phyloP scores from a whole-genome alignment of 148 eudicot genomes.

The Drosera capensis region DNA sequence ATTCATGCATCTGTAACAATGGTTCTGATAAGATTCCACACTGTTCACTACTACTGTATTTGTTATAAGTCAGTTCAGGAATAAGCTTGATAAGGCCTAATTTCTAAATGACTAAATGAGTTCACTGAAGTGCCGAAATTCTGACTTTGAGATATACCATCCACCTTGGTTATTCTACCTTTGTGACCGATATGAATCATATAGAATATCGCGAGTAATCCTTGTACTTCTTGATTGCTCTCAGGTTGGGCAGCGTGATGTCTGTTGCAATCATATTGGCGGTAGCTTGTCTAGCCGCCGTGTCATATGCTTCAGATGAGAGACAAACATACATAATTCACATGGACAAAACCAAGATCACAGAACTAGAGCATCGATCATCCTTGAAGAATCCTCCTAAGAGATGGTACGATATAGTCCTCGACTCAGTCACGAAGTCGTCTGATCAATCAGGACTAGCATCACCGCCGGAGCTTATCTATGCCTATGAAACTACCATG shows the following conservation, averaged over 20 bases:
- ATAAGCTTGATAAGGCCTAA: no score
- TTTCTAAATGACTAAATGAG: no score
- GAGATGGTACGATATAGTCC: constrained; percentile 28
- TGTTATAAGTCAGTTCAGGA: no score
- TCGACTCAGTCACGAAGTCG: constrained; percentile 13
- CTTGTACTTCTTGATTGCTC: neutral
- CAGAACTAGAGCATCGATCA: constrained; percentile 11
- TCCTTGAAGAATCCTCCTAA: constrained; percentile 2
- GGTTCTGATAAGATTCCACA: no score
- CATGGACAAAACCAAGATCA: constrained; percentile 33
- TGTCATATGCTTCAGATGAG: constrained; percentile 15
- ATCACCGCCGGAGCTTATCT: constrained; percentile 40
- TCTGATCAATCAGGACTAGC: constrained; percentile 9
- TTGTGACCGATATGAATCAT: no score
- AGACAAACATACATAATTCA: constrained; percentile 36
- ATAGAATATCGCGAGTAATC: no score
- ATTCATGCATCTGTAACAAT: no score
- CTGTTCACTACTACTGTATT: no score
- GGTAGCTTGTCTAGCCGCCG: constrained; percentile 7
- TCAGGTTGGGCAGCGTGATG: constrained; percentile 22
- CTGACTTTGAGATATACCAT: no score
- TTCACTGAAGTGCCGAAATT: no score
- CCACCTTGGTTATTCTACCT: no score
- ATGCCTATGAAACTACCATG: constrained; percentile 40
- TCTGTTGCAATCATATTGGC: constrained; percentile 9